Evolutionary conservation across 2,329 filamentous ascomycete genomes (phyloP), one percentile per base, ranked within the genome.

Genomic region (Phialophora chinensis): DNA sequence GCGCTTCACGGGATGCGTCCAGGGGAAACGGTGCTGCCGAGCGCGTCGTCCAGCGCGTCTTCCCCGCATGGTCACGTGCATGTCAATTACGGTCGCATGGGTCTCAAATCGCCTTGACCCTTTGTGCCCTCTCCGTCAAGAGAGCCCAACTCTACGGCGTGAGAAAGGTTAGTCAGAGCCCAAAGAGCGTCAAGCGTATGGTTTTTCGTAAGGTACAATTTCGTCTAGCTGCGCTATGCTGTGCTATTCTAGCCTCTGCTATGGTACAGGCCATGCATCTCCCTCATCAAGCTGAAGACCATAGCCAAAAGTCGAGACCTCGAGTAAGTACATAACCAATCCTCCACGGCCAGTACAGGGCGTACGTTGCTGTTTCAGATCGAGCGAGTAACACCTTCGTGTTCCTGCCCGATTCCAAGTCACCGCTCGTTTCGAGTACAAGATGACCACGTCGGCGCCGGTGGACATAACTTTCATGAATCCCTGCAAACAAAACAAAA

Each of bases 231-330:
- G 53, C 54, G 23, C 49, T 55, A 31, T 55, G 53, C 53, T 55
- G 29, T 55, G 53, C 53, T 23, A 33, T 33, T 66, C 66, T 68
- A 66, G 56, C 38, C 58, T 65, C 52, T 58, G 49, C 49, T 63
- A 63, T 68, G 66, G 66, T 68, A 68, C 66, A 68, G 63, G 63
- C 56, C 25, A 56, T 55, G 35, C 47, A n/a, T 29, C 47, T 54
- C 59, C 31, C 54, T 27, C 20, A 20, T 52, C 49, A 29, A 52
- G 20, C 47, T 55, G 49, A 27, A 53, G 33, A 44, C 59, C 57
- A 38, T 64, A 53, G 50, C 56, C 65, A 67, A 57, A 62, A 58
- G 33, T 63, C 27, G 29, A 55, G 54, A 61, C 47, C 66, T 54
- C 61, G 59, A 44, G 56, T 60, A 57, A 66, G 61, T 67, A 67